Percentiles rank a stretch among this genome's conserved stretches.
Evolutionary conservation across 2,329 filamentous ascomycete species (phyloP).

Genomic region (Lecanicillium sp.): DNA sequence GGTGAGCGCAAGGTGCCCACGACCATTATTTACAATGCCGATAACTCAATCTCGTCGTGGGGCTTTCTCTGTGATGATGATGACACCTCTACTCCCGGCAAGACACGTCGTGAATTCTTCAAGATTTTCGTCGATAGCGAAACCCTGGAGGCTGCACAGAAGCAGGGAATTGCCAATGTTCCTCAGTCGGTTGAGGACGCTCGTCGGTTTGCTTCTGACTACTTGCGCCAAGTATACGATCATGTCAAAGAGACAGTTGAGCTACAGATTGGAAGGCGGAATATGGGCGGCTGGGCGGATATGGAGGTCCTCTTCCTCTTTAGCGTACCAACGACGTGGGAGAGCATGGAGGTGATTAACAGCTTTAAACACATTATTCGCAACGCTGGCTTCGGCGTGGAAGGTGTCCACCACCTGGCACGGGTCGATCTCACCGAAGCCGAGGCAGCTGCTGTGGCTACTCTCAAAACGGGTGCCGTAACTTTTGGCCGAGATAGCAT

Average conservation of each 20-base stretch:
- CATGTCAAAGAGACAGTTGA: conserved; percentile 38
- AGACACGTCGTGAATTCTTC: conserved; percentile 40
- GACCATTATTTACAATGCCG: conserved; percentile 36
- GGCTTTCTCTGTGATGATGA: conserved; percentile 43
- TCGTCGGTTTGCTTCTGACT: conserved; percentile 39
- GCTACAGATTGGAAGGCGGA: conserved; percentile 27
- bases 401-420: conserved; percentile 28
- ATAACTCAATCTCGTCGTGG: conserved; percentile 38
- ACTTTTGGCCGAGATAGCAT: conserved; percentile 27
- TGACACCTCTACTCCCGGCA: conserved; percentile 24
- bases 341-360: conserved; percentile 39
- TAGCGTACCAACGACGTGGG: conserved; percentile 50
- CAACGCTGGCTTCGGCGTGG: conserved; percentile 39
- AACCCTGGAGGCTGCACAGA: conserved; percentile 32
- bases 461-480: conserved; percentile 32
- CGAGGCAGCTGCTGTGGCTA: conserved; percentile 38
- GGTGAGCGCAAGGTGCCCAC: conserved; percentile 49
- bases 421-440: conserved; percentile 38
- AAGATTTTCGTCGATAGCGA: conserved; percentile 44
- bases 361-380: conserved; percentile 38
- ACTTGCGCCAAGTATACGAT: conserved; percentile 37
- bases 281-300: conserved; percentile 30
- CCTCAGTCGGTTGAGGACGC: conserved; percentile 33
- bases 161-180: conserved; percentile 32
- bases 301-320: conserved; percentile 45